Base-by-base conservation (phyloP, 352 stramenopile species). In the Plasmopara halstedii region DNA sequence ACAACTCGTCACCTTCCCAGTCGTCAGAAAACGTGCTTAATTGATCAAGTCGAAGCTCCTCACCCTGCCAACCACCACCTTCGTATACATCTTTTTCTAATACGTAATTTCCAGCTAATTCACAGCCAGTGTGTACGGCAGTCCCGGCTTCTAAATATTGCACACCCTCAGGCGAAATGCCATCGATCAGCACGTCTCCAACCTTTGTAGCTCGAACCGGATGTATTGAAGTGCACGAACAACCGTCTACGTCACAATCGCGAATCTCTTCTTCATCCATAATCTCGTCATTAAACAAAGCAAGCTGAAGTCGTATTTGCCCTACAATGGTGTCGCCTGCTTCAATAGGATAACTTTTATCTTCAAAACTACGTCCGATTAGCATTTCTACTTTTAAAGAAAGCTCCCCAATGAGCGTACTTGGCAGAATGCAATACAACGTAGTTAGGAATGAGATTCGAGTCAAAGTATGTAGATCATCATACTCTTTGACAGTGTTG, bases 271-370 rank as follows among this genome's bases (percentile, higher is more conserved):
- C 57, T 14, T 88, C 73, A 11, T 78, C 64, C 43, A 84, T 61
- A 37, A 88, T 77, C 55, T 86, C 70, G 57, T 88, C 77, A 52
- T 88, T 88, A 50, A 88, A 85, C 9, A 88, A 55, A 29, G 77
- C 71, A 15, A 88, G 49, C 48, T 88, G 77, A 53, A 88, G 62
- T 2, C 72, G 71, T 13, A 86, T 53, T 40, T 88, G 77, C 0
- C 77, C 77, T 11, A 88, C 77, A 36, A 88, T 88, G 32, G 77
- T 88, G 45, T 80, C 72, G 18, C 83, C 70, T 1, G 73, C 72
- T 52, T 88, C 77, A 26, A 88, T 69, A 10, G 77, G 70, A 39
- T 83, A 68, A 51, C 63, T 73, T 55, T 85, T 84, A 59, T 88
- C 77, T 44, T 86, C 73, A 32, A 88, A 86, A 15, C 61, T 63